A percentile compares a stretch with the other conserved stretches of the same genome.
Conservation (phyloP, 2,329 filamentous ascomycete genomes). For the Pezicula carpinea region DNA sequence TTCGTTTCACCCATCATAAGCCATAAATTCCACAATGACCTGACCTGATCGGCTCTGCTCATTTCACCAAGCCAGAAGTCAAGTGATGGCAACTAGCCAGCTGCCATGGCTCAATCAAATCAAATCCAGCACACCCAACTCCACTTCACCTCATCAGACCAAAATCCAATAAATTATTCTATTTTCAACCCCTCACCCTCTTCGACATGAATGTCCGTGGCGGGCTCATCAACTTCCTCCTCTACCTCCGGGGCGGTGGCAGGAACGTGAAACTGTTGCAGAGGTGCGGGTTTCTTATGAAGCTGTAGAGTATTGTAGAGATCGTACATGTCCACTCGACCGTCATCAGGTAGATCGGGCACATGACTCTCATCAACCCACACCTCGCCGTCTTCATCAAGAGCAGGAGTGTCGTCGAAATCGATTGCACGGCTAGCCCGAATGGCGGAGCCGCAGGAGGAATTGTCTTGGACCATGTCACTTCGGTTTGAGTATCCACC, state of each 20-base stretch:
- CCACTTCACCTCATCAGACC: not conserved
- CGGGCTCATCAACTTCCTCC: slow-evolving; percentile 22
- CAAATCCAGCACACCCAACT: not conserved
- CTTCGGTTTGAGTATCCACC: slow-evolving; percentile 15
- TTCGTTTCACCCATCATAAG: too few relatives aligned
- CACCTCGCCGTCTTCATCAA: slow-evolving; percentile 13
- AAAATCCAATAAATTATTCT: slow-evolving; percentile 6
- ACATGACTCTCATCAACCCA: slow-evolving; percentile 21
- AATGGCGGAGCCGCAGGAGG: slow-evolving; percentile 20
- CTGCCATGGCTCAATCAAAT: too few relatives aligned
- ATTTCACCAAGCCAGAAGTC: too few relatives aligned
- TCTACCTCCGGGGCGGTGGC: slow-evolving; percentile 8
- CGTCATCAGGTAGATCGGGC: slow-evolving; percentile 22
- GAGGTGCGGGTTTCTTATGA: not conserved
- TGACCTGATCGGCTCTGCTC: too few relatives aligned
- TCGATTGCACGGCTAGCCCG: slow-evolving; percentile 19
- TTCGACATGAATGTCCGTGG: slow-evolving; percentile 28
- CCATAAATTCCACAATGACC: too few relatives aligned
- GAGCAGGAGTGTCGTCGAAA: slow-evolving; percentile 18
- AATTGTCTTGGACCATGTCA: slow-evolving; percentile 26
- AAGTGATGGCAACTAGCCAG: too few relatives aligned
- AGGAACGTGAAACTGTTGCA: not conserved
- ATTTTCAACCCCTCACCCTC: slow-evolving; percentile 25
- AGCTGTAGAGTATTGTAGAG: slow-evolving; percentile 15
- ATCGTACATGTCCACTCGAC: slow-evolving; percentile 12